Base-by-base conservation (phyloP, 805 yeast genomes). In the Metschnikowia anglica region DNA sequence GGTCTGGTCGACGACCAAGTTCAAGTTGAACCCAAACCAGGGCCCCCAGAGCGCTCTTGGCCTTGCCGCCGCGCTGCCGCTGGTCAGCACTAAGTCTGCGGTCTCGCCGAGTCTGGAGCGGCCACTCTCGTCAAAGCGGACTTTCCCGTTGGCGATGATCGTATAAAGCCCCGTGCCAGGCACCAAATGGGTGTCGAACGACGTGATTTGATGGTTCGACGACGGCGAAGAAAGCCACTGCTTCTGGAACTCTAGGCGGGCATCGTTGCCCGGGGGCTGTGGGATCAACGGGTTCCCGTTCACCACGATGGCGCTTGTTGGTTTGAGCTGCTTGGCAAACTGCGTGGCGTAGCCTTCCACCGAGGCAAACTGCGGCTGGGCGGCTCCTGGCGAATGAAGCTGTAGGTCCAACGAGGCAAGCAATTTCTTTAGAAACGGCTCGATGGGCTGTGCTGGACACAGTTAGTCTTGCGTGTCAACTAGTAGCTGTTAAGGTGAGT, bases 41-140 rank as follows among this genome's bases (percentile, higher is more conserved):
- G 83, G 68, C 6, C 91, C 81, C 84, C 85, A 84, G 1, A 77
- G 41, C 2, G 80, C 71, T 56, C 85, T 72, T 7, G 57, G 50
- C 10, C 38, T 46, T 18, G 39, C 41, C 8, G 41, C 31, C 5
- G 40, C n/a, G 11, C 18, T 7, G 19, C 28, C 41, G 18, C 46
- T 42, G 10, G 44, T 25, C 38, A 48, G 41, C 19, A 74, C 58
- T 44, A 82, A 60, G 34, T 81, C 81, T 0, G 88, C 77, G 16
- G 79, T 72, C 42, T 81, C 85, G 2, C 89, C 89, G 20, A 77
- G 54, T 56, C 81, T 76, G 46, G 80, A 82, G 46, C 68, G 74
- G 0, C 93, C 93, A 41, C 83, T 75, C 55, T 86, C 93, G 60
- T 86, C 93, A 53, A 85, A 85, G 47, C 81, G 70, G 10, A 85